These are phyloP conservation scores for Mycena pura DNA, from an alignment of 768 basidiomycete genomes.

Conservation along the genomic window DNA sequence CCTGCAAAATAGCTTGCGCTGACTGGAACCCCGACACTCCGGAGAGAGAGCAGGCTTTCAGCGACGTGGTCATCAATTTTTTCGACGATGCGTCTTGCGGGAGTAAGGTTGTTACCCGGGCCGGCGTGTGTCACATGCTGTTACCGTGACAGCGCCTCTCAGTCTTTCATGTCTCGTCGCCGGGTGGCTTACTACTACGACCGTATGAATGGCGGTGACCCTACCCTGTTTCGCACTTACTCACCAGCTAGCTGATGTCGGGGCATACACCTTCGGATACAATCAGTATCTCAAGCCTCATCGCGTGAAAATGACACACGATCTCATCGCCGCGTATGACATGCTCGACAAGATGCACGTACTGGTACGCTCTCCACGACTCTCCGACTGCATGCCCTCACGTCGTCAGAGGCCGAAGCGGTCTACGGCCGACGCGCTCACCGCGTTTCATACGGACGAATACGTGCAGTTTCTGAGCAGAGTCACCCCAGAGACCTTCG, in stretches of 20 bases:
- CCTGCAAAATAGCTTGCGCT: too few species aligned
- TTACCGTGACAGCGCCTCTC: neutral
- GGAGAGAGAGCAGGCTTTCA: too few species aligned
- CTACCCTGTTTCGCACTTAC: neutral
- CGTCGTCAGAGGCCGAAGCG: slow-evolving; percentile 71
- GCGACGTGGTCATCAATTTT: too few species aligned
- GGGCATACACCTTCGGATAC: slow-evolving; percentile 79
- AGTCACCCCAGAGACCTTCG: slow-evolving; percentile 91
- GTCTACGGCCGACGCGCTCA: slow-evolving; percentile 79
- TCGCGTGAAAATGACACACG: slow-evolving; percentile 92
- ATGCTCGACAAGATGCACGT: slow-evolving; percentile 96
- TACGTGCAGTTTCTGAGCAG: slow-evolving; percentile 90
- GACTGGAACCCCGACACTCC: too few species aligned
- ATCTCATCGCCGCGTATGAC: slow-evolving; percentile 87
- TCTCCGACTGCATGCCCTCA: neutral
- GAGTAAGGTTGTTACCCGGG: too few species aligned
- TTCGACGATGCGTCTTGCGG: too few species aligned
- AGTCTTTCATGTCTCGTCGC: slow-evolving; percentile 62
- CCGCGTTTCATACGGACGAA: slow-evolving; percentile 98
- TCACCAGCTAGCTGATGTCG: slow-evolving; percentile 63
- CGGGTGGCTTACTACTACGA: slow-evolving; percentile 87
- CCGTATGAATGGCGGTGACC: slow-evolving; percentile 44
- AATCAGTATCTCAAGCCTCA: slow-evolving; percentile 98
- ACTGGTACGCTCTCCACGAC: slow-evolving; percentile 60
- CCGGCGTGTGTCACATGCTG: neutral